These are phyloP conservation scores for Chlorencoelia australis DNA, from an alignment of 2,329 filamentous ascomycete genomes.

Conservation along the genomic window DNA sequence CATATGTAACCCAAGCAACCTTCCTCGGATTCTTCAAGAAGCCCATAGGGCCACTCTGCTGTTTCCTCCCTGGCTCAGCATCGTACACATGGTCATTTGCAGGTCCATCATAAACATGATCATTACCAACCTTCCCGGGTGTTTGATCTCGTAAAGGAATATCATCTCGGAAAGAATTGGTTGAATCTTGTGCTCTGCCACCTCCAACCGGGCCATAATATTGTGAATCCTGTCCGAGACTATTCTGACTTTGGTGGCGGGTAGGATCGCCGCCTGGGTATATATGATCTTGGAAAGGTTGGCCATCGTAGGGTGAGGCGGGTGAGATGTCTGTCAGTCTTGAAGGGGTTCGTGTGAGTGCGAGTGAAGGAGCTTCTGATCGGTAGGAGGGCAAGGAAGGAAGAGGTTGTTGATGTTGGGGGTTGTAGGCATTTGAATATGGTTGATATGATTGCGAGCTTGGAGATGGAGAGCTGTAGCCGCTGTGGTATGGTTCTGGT, in stretches of 20 bases:
- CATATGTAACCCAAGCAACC: slow-evolving; percentile 74
- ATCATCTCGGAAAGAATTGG: slow-evolving; percentile 34
- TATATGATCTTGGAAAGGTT: slow-evolving; percentile 59
- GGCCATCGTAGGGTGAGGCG: slow-evolving; percentile 50
- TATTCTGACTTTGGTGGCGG: slow-evolving; percentile 25
- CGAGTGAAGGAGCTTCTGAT: slow-evolving; percentile 17
- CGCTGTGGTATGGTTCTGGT: not conserved
- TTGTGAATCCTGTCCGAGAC: slow-evolving; percentile 42
- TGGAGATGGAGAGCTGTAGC: not conserved
- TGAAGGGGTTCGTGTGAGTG: slow-evolving; percentile 10
- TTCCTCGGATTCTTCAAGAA: slow-evolving; percentile 25
- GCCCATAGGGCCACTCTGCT: slow-evolving; percentile 42
- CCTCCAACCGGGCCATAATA: slow-evolving; percentile 42
- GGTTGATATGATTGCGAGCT: slow-evolving; percentile 6
- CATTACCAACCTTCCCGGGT: slow-evolving; percentile 11
- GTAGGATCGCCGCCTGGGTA: slow-evolving; percentile 41
- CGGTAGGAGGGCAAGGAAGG: slow-evolving; percentile 19
- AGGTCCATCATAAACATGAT: slow-evolving; percentile 20
- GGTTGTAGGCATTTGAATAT: slow-evolving; percentile 13
- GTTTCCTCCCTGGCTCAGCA: slow-evolving; percentile 31
- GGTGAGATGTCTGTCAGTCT: slow-evolving; percentile 11
- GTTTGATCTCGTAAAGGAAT: slow-evolving; percentile 45
- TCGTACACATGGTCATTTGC: slow-evolving; percentile 54
- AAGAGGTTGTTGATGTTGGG: slow-evolving; percentile 8
- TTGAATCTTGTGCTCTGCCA: slow-evolving; percentile 29